These are phyloP conservation scores for Stereocaulon alpinum DNA, from an alignment of 495 filamentous ascomycete genomes.

Conservation along the genomic window DNA sequence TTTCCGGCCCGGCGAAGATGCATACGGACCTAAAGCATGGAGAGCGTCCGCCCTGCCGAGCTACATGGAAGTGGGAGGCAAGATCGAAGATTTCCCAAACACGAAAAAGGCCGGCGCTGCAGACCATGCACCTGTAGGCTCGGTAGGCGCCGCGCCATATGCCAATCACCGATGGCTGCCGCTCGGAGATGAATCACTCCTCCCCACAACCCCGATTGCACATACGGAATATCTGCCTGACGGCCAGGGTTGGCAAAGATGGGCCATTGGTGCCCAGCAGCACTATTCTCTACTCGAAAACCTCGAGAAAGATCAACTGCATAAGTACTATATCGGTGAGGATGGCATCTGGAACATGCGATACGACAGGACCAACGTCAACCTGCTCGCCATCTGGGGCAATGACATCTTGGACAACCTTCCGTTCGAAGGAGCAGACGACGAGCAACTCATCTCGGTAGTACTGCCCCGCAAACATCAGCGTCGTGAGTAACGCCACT, in stretches of 20 bases:
- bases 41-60: conserved; percentile 9
- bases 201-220: conserved; percentile 14
- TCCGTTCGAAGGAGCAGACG: conserved; percentile 12
- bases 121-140: neutral
- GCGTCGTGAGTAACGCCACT: neutral
- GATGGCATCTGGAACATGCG: conserved; percentile 19
- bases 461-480: conserved; percentile 1
- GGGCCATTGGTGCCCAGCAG: conserved; percentile 23
- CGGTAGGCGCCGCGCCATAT: conserved; percentile 6
- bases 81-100: neutral
- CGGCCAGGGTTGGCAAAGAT: conserved; percentile 11
- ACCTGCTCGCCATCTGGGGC: conserved; percentile 19
- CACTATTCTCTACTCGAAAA: conserved; percentile 25
- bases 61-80: conserved; percentile 2
- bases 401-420: conserved; percentile 21
- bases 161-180: conserved; percentile 22
- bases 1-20: neutral
- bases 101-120: neutral
- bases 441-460: conserved; percentile 19
- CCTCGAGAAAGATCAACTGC: conserved; percentile 16
- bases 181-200: conserved; percentile 1
- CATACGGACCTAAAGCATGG: conserved; percentile 11
- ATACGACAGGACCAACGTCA: conserved; percentile 19
- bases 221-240: conserved; percentile 9
- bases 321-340: conserved; percentile 16